A percentile compares a stretch with the other conserved stretches of the same genome.
Conservation (phyloP, 495 filamentous ascomycete genomes). For the Geopyxis carbonaria region DNA sequence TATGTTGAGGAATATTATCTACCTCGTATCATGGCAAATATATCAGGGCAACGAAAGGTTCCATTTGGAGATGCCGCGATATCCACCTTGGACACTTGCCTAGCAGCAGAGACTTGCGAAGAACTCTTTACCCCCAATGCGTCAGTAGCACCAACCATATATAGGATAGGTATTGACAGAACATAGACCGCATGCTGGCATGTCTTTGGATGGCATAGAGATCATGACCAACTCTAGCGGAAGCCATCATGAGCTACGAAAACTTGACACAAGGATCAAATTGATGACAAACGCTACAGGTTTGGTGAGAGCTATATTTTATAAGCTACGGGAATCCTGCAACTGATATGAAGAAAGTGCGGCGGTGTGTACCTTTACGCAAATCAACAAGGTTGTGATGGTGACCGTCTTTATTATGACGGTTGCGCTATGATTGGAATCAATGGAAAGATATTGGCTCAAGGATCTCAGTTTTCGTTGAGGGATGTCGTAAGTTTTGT, state of each 20-base stretch:
- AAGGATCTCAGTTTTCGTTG: conserved; percentile 56
- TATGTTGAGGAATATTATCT: conserved; percentile 58
- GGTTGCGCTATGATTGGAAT: conserved; percentile 64
- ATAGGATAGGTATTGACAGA: conserved; percentile 26
- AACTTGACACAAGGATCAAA: conserved; percentile 55
- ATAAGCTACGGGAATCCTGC: no score
- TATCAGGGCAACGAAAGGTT: conserved; percentile 45
- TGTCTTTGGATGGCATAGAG: conserved; percentile 49
- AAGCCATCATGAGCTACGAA: conserved; percentile 55
- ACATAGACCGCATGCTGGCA: conserved; percentile 31
- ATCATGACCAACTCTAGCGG: conserved; percentile 65
- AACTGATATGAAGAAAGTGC: no score
- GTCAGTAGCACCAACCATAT: no score
- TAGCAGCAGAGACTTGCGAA: conserved; percentile 64
- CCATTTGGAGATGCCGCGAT: conserved; percentile 66
- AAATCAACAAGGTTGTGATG: conserved; percentile 61
- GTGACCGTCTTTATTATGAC: conserved; percentile 40
- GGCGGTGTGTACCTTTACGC: conserved; percentile 66
- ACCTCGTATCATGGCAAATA: conserved; percentile 42
- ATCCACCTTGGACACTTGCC: conserved; percentile 48
- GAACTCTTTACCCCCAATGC: conserved; percentile 59
- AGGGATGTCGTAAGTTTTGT: conserved; percentile 55
- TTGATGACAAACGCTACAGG: conserved; percentile 63
- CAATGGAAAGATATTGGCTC: conserved; percentile 55
- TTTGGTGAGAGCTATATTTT: no score